Base-by-base conservation (phyloP, 2,329 filamentous ascomycete genomes). In the Eurotiales sp. region DNA sequence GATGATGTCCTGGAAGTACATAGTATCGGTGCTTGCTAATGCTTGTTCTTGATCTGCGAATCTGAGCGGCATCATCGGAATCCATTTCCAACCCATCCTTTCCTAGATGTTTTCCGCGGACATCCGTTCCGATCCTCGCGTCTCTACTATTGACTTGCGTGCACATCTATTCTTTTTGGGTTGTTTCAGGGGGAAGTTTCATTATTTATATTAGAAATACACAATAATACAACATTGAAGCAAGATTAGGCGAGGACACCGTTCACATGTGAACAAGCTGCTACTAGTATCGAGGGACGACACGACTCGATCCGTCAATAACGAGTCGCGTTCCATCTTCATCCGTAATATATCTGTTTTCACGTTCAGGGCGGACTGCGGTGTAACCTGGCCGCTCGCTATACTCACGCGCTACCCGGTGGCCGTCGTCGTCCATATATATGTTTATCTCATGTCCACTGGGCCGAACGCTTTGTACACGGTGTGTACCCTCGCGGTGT, bases 361-460 rank as follows among this genome's bases (percentile, higher is more conserved):
- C 68, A 30, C 41, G 51, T 27, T 53, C 51, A 8, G 51, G 32
- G 64, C 73, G 57, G 64, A 67, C 52, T 57, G 66, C 41, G 15
- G 22, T 56, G 72, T 76, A 60, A 60, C 74, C 57, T 60, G 64
- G 66, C 25, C 63, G 64, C 48, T 72, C 69, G 49, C 67, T 65
- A 61, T 82, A 83, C 48, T 82, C 79, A 43, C 75, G 66, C 19
- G 72, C 67, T 21, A 68, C 64, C 32, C 65, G 61, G 34, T 65
- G 62, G 4, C 55, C 48, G 8, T 65, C 67, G n/a, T 72, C 69
- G 19, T 71, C 68, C 56, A 71, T 50, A 54, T 70, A 75, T n/a
- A 71, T 64, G 52, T 71, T 74, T 40, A 70, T 60, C 52, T 72
- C 72, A 42, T 67, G 66, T 48, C 62, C 78, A 39, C 68, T 64